Conservation (phyloP, 2,329 filamentous ascomycete species). For the Ophiostoma ips region DNA sequence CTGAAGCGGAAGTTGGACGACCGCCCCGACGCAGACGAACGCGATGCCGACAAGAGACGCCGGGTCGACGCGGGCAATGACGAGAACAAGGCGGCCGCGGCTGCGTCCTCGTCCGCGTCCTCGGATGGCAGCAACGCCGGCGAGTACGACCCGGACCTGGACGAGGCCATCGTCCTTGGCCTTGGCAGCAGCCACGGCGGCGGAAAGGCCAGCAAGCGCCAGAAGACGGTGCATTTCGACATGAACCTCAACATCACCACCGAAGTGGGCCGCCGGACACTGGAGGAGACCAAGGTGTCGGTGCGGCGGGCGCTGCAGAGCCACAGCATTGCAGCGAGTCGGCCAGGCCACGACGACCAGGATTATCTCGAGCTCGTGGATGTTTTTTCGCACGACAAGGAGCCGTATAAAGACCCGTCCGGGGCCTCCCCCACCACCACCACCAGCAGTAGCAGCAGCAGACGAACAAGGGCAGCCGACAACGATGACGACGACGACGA, state of each 20-base stretch:
- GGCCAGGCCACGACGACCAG: constrained; percentile 26
- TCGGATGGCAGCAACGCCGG: not conserved
- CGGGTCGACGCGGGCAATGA: not conserved
- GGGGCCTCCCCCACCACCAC: not conserved
- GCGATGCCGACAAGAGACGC: constrained; percentile 3
- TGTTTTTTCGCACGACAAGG: constrained; percentile 38
- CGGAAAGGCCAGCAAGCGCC: constrained; percentile 32
- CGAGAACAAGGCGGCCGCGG: not conserved
- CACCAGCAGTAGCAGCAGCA: constrained; percentile 20
- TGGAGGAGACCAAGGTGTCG: constrained; percentile 41
- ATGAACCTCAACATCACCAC: constrained; percentile 42
- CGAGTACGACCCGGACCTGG: not conserved
- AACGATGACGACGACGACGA: constrained; percentile 31
- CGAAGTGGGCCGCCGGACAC: constrained; percentile 37
- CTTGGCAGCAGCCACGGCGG: too few relatives aligned
- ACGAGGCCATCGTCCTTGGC: not conserved
- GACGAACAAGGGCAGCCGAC: constrained; percentile 14
- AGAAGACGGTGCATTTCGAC: constrained; percentile 41
- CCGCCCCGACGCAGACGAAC: constrained; percentile 2
- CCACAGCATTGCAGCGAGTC: constrained; percentile 35
- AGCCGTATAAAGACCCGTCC: constrained; percentile 19
- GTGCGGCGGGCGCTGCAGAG: constrained; percentile 42
- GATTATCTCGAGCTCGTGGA: constrained; percentile 49
- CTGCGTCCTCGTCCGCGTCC: too few relatives aligned
- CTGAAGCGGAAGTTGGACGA: constrained; percentile 10